These are phyloP conservation scores for Collybiopsis confluens DNA, from an alignment of 768 basidiomycete genomes.

Conservation along the genomic window DNA sequence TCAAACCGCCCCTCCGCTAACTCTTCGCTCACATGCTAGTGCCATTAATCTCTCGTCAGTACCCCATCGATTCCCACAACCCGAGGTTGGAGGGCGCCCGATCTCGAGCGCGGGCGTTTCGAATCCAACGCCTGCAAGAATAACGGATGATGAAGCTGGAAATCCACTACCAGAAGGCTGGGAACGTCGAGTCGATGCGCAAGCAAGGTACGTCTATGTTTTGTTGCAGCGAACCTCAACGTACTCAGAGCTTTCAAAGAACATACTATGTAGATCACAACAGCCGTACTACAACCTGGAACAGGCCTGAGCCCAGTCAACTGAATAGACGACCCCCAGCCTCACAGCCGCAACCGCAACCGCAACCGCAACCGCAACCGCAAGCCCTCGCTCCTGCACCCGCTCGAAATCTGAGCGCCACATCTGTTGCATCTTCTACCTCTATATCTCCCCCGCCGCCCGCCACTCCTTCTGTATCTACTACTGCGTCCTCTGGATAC, in stretches of 20 bases:
- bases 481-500: constrained; percentile 35
- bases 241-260: too few species aligned
- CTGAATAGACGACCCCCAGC: too few species aligned
- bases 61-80: constrained; percentile 9
- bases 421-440: constrained; percentile 14
- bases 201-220: constrained; percentile 37
- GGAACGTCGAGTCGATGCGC: constrained; percentile 75
- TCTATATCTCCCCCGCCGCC: constrained; percentile 15
- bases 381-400: not conserved
- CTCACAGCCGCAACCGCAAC: not conserved
- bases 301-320: constrained; percentile 39
- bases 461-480: constrained; percentile 9
- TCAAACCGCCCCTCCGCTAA: constrained; percentile 12
- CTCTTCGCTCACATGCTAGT: constrained; percentile 26
- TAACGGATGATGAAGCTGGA: constrained; percentile 51
- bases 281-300: constrained; percentile 79
- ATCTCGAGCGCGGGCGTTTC: constrained; percentile 16
- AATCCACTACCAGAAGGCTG: constrained; percentile 71
- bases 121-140: constrained; percentile 13
- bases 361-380: not conserved
- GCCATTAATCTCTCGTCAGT: constrained; percentile 5
- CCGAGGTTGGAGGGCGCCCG: constrained; percentile 3
- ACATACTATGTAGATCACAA: constrained; percentile 88
- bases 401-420: constrained; percentile 6
- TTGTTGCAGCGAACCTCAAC: too few species aligned